Evolutionary conservation across 352 stramenopile genomes (phyloP).

Genomic region (Globisporangium middletonii): DNA sequence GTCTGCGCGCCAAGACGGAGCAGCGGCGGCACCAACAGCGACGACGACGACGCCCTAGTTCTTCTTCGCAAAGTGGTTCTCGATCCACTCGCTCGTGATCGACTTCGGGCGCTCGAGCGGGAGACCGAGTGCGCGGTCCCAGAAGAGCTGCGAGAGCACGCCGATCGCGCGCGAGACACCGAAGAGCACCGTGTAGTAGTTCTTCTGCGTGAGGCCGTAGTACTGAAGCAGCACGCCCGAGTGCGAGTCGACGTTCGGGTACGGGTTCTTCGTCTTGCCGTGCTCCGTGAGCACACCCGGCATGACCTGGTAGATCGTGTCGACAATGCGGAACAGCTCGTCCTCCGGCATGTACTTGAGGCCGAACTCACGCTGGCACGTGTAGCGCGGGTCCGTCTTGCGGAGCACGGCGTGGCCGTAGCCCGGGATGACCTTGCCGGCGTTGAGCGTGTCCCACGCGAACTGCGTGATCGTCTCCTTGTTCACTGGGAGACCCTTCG

Average conservation of each 20-base stretch:
- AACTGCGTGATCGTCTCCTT: slow-evolving; percentile 99
- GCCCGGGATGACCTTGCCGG: slow-evolving; percentile 98
- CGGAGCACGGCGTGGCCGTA: slow-evolving; percentile 98
- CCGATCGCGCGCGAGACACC: slow-evolving; percentile 97
- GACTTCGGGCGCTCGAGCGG: slow-evolving; percentile 98
- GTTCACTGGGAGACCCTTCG: slow-evolving; percentile 94
- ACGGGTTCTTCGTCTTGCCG: slow-evolving; percentile 99
- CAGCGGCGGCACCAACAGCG: background rate
- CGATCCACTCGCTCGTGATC: slow-evolving; percentile 98
- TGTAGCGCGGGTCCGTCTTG: slow-evolving; percentile 99
- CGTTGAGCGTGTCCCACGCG: slow-evolving; percentile 98
- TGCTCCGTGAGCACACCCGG: slow-evolving; percentile 97
- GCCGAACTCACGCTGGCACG: slow-evolving; percentile 98
- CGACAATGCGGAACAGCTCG: slow-evolving; percentile 98
- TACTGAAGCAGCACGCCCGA: slow-evolving; percentile 98
- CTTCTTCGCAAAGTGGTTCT: slow-evolving; percentile 91
- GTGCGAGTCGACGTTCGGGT: slow-evolving; percentile 99
- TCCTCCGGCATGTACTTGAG: slow-evolving; percentile 99
- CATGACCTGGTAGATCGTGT: slow-evolving; percentile 99
- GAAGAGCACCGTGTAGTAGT: slow-evolving; percentile 99
- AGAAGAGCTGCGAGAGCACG: slow-evolving; percentile 98
- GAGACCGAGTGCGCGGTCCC: slow-evolving; percentile 95
- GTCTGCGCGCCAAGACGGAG: background rate
- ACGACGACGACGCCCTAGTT: slow-evolving; percentile 33
- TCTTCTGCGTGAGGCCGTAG: slow-evolving; percentile 99